Conservation (phyloP, 2,329 filamentous ascomycete species). For the Podosphaera fusca region DNA sequence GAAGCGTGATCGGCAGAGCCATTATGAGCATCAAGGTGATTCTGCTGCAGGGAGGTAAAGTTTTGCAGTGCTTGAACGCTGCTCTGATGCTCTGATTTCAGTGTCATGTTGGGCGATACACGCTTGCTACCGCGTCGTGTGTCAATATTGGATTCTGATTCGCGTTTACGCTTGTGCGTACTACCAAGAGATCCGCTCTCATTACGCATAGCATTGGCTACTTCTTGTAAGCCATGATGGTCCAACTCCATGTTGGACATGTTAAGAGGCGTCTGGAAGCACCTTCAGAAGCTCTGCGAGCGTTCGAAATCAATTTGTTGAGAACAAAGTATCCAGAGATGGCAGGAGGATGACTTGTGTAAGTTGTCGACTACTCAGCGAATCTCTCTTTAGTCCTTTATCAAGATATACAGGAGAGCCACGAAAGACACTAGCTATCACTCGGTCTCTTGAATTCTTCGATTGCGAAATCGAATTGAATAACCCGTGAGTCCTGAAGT, state of each 20-base stretch:
- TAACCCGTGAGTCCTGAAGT: too few species aligned
- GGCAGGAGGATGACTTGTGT: neutral
- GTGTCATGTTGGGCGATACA: slow-evolving; percentile 13
- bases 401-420: neutral
- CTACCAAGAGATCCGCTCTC: slow-evolving; percentile 9
- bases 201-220: slow-evolving; percentile 17
- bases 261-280: slow-evolving; percentile 2
- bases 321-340: neutral
- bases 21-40: slow-evolving; percentile 25
- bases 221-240: slow-evolving; percentile 17
- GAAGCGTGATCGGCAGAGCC: slow-evolving; percentile 28
- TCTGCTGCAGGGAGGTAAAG: slow-evolving; percentile 21
- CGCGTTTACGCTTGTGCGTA: slow-evolving; percentile 17
- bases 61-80: slow-evolving; percentile 16
- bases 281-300: neutral
- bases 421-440: too few species aligned
- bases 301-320: neutral
- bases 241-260: slow-evolving; percentile 18
- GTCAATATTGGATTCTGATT: slow-evolving; percentile 17
- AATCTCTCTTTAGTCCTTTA: neutral
- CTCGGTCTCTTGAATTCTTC: too few species aligned
- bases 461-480: too few species aligned
- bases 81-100: slow-evolving; percentile 14
- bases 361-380: neutral
- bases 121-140: slow-evolving; percentile 16